These are phyloP conservation scores for Aspergillus carbonarius DNA, from an alignment of 2,329 filamentous ascomycete species.

Conservation along the genomic window DNA sequence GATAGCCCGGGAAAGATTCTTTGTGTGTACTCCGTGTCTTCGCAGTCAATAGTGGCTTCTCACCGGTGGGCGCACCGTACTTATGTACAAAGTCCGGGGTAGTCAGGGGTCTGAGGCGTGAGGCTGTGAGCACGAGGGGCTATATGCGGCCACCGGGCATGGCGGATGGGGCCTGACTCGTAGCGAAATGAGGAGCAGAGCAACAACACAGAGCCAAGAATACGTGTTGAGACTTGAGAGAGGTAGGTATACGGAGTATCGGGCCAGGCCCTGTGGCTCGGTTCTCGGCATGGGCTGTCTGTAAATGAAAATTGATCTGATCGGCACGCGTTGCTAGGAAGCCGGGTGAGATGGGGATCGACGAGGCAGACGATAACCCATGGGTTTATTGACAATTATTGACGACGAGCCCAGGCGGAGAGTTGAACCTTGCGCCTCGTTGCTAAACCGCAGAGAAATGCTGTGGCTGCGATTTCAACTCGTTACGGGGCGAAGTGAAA, in stretches of 20 bases:
- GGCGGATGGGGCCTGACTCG: neutral
- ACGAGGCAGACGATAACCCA: neutral
- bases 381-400: conserved; percentile 8
- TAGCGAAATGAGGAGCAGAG: neutral
- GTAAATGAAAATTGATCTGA: neutral
- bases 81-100: neutral
- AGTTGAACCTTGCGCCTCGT: neutral
- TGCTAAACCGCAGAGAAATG: neutral
- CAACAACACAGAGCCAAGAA: neutral
- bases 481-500: neutral
- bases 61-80: neutral
- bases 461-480: too few species aligned
- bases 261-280: neutral
- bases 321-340: neutral
- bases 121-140: neutral
- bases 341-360: neutral
- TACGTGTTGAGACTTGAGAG: neutral
- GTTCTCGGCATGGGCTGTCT: neutral
- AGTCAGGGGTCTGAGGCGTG: neutral
- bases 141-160: neutral
- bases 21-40: neutral
- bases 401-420: neutral
- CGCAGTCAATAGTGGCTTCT: neutral
- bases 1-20: neutral
- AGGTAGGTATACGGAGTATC: too few species aligned